Percentiles rank a stretch among this genome's conserved stretches.
These are phyloP conservation scores for Cucurbita moschata DNA, from an alignment of 306 rosid species.

Conservation along the genomic window DNA sequence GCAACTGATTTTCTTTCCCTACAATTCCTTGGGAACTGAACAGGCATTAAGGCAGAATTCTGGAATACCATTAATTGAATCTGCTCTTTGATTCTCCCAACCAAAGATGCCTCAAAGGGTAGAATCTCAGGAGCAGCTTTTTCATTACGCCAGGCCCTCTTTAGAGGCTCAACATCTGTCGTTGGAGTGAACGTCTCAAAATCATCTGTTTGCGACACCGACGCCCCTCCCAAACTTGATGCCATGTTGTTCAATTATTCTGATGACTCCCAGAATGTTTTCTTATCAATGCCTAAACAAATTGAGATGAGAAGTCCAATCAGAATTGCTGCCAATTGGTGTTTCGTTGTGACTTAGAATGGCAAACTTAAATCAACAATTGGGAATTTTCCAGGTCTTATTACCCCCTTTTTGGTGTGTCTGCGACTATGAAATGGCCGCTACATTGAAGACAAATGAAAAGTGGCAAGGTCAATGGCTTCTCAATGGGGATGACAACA, in stretches of 20 bases:
- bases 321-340: no score
- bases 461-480: no score
- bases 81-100: slow-evolving; percentile 44
- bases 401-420: no score
- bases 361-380: background rate
- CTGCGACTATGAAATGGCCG: no score
- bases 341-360: background rate
- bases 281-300: background rate
- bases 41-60: background rate
- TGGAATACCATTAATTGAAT: slow-evolving; percentile 51
- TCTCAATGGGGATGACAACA: no score
- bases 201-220: slow-evolving; percentile 17
- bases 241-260: slow-evolving; percentile 16
- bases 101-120: slow-evolving; percentile 40
- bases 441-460: no score
- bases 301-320: background rate
- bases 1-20: background rate
- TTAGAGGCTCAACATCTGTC: slow-evolving; percentile 34
- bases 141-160: slow-evolving; percentile 46
- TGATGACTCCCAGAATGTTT: background rate
- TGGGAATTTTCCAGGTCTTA: background rate
- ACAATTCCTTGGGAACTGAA: background rate
- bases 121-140: slow-evolving; percentile 59
- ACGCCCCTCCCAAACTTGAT: slow-evolving; percentile 28
- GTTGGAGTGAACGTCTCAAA: slow-evolving; percentile 23